Base-by-base conservation (phyloP, 1,284 basidiomycete genomes). In the Ceratobasidium theobromae region DNA sequence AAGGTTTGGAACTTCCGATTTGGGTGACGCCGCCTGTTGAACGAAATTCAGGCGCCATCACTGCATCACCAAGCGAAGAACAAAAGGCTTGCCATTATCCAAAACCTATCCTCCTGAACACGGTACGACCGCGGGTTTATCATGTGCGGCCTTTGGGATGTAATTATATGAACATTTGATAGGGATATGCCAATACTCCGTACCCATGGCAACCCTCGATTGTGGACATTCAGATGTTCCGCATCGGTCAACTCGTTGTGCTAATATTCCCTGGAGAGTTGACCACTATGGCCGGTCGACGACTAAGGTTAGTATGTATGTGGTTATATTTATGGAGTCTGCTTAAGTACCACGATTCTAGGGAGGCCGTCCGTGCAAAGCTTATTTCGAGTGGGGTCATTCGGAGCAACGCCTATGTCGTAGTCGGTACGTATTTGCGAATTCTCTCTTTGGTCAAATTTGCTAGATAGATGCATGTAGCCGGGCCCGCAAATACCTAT, bases 401-500 rank as follows among this genome's bases (percentile, higher is more conserved):
- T 66, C 84, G 82, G 28, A 75, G 83, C 23, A 79, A 85, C 70
- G 88, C 86, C 2, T 88, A 89, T 70, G 86, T 91, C 67, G 87
- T 90, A 43, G 77, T 90, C 60, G 57, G 57, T 60, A 23, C 3
- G 57, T 40, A 4, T 33, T 21, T 32, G 9, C 35, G 16, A 45
- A 45, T 25, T 4, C 16, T 32, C 28, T 43, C 3, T 21, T 30
- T 4, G 23, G 48, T 30, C 18, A 28, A 1, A 11, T 28, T 58
- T 11, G 18, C 8, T 45, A 11, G 43, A 11, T 18, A 27, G 30
- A 30, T 55, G 23, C 23, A 8, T 46, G 77, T 89, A 65, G 85
- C 87, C 16, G 91, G 90, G 4, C 91, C 91, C 12, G 89, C 88
- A 0, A 91, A 91, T 70, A 89, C 88, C 8, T 93, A 92, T 71